phyloP scores from a whole-genome alignment of 768 basidiomycete genomes.

The Xerocomus spinulosus region DNA sequence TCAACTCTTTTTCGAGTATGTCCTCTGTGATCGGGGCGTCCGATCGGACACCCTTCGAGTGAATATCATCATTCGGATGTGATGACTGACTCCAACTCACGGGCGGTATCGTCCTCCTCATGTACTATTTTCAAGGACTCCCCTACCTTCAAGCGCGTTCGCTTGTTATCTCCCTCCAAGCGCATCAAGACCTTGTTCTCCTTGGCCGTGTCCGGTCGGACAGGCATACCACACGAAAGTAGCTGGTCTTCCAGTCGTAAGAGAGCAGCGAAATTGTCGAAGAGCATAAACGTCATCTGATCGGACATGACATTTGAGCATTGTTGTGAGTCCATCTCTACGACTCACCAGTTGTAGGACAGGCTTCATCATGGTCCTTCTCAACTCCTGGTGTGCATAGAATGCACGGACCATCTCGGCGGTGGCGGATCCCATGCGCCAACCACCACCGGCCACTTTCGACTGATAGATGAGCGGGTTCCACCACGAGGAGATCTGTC shows the following conservation, averaged over 20 bases:
- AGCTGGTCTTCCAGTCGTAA: neutral
- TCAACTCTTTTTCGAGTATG: no score
- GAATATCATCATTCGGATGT: no score
- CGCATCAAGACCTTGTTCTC: neutral
- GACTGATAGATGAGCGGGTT: neutral
- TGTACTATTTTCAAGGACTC: no score
- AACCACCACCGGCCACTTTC: neutral
- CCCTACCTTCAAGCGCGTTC: neutral
- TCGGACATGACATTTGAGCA: no score
- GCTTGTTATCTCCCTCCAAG: neutral
- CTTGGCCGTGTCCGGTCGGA: neutral
- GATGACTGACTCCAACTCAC: no score
- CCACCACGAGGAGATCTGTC: neutral
- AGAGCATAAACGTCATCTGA: neutral
- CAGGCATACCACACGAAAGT: neutral
- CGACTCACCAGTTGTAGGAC: neutral
- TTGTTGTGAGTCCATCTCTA: no score
- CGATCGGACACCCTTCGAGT: no score
- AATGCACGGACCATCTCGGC: neutral
- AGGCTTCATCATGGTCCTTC: neutral
- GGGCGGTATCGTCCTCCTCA: no score
- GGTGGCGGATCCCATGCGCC: neutral
- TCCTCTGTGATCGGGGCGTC: no score
- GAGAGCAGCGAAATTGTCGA: neutral
- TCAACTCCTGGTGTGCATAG: neutral